Conservation (phyloP, 108 stramenopile species). For the Cyclostephanos tholiformis region DNA sequence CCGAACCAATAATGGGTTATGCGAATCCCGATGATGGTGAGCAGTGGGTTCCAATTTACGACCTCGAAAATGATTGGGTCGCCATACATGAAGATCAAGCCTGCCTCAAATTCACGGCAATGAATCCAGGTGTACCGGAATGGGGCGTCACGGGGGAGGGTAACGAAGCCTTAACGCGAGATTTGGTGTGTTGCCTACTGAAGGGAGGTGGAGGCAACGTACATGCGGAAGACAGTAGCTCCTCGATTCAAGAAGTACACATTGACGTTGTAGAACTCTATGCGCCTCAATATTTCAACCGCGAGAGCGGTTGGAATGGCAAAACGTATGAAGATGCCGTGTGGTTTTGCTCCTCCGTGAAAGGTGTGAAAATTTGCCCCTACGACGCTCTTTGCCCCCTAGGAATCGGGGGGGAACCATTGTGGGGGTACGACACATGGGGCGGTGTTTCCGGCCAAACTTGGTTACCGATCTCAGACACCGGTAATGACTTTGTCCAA, state of each 20-base stretch:
- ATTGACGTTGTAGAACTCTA: neutral
- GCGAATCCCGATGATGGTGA: neutral
- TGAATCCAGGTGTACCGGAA: neutral
- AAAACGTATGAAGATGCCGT: neutral
- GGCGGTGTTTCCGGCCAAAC: neutral
- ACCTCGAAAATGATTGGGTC: neutral
- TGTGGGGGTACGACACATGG: neutral
- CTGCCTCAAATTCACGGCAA: neutral
- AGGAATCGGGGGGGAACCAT: neutral
- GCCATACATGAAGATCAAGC: neutral
- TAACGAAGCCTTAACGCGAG: neutral
- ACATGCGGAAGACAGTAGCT: neutral
- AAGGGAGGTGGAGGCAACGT: no score
- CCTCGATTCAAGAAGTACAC: neutral
- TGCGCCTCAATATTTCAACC: neutral
- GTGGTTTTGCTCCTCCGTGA: neutral
- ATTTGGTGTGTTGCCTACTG: neutral
- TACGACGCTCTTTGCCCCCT: neutral
- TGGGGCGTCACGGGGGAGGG: slow-evolving; percentile 1
- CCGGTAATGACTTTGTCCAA: neutral
- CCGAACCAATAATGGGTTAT: neutral
- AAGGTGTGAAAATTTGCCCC: neutral
- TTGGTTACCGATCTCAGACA: neutral
- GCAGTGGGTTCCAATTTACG: neutral
- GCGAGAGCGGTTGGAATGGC: neutral